phyloP scores from a whole-genome alignment of 805 yeast genomes.

The Candida tallmaniae region DNA sequence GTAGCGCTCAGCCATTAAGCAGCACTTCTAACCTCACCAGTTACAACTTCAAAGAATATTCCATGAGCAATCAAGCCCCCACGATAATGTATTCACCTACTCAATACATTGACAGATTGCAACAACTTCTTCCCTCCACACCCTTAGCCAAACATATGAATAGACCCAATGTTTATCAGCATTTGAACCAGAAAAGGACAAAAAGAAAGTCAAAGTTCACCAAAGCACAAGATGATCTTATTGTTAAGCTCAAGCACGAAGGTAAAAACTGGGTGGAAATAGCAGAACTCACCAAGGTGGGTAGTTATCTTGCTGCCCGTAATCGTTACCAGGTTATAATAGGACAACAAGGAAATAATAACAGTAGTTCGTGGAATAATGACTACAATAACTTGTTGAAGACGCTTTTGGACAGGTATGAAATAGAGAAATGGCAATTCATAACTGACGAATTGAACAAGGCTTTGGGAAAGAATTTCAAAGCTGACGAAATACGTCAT shows the following conservation, averaged over 20 bases:
- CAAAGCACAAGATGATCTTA: slow-evolving; percentile 62
- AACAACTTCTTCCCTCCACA: slow-evolving; percentile 38
- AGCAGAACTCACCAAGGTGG: slow-evolving; percentile 60
- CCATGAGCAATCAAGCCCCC: neutral
- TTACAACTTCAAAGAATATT: neutral
- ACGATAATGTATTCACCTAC: slow-evolving; percentile 2
- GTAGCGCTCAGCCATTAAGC: neutral
- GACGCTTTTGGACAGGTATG: slow-evolving; percentile 60
- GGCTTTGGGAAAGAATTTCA: slow-evolving; percentile 46
- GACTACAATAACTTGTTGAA: slow-evolving; percentile 52
- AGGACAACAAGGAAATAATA: slow-evolving; percentile 76
- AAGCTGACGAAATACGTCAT: slow-evolving; percentile 53
- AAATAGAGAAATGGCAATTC: slow-evolving; percentile 63
- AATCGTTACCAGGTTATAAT: slow-evolving; percentile 76
- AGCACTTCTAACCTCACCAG: neutral
- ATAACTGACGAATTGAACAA: slow-evolving; percentile 60
- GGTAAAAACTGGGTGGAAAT: slow-evolving; percentile 74
- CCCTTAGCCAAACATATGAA: slow-evolving; percentile 42
- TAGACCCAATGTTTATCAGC: slow-evolving; percentile 39
- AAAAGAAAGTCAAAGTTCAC: slow-evolving; percentile 67
- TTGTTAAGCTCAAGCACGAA: slow-evolving; percentile 53
- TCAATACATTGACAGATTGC: slow-evolving; percentile 4
- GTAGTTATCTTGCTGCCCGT: slow-evolving; percentile 66
- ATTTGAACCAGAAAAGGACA: slow-evolving; percentile 44
- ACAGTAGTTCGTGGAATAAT: slow-evolving; percentile 56